A percentile compares a stretch with the other conserved stretches of the same genome.
Conservation (phyloP, 192 early-diverging fungal genomes). For the Coemansia sp. region DNA sequence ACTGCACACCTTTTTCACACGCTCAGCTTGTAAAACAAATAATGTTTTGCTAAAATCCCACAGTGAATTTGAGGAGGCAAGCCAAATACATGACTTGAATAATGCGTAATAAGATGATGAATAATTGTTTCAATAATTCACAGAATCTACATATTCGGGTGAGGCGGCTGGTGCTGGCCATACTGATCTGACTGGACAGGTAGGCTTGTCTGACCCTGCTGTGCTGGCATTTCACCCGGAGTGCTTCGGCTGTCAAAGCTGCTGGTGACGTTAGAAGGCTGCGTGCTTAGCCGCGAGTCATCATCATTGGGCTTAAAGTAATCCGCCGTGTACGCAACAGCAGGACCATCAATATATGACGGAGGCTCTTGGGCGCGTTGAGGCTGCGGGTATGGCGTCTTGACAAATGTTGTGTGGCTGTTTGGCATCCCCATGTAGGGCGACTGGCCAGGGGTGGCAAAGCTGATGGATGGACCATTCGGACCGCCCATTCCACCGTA, state of each 20-base stretch:
- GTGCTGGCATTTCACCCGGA: background rate
- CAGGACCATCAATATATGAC: conserved; percentile 2
- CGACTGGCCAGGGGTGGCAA: conserved; percentile 12
- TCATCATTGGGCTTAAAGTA: conserved; percentile 18
- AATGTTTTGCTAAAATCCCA: background rate
- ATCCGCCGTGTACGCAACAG: conserved; percentile 22
- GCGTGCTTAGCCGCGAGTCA: conserved; percentile 6
- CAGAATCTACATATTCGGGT: conserved; percentile 2
- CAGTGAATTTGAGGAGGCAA: background rate
- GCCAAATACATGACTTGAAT: background rate
- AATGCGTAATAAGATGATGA: background rate
- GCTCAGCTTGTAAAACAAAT: background rate
- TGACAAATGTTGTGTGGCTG: conserved; percentile 22
- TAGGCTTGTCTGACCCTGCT: background rate
- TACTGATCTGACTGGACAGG: background rate
- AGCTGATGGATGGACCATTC: conserved; percentile 15
- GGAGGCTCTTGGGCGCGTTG: conserved; percentile 4
- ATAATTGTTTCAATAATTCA: conserved; percentile 1
- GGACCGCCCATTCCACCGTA: background rate
- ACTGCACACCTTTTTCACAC: background rate
- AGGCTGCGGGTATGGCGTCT: conserved; percentile 30
- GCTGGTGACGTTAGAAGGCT: conserved; percentile 7
- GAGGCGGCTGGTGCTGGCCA: background rate
- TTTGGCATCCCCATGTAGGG: conserved; percentile 14
- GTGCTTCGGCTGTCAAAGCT: conserved; percentile 3